These are phyloP conservation scores for Kuraishia cidri DNA, from an alignment of 805 yeast species.

Conservation along the genomic window DNA sequence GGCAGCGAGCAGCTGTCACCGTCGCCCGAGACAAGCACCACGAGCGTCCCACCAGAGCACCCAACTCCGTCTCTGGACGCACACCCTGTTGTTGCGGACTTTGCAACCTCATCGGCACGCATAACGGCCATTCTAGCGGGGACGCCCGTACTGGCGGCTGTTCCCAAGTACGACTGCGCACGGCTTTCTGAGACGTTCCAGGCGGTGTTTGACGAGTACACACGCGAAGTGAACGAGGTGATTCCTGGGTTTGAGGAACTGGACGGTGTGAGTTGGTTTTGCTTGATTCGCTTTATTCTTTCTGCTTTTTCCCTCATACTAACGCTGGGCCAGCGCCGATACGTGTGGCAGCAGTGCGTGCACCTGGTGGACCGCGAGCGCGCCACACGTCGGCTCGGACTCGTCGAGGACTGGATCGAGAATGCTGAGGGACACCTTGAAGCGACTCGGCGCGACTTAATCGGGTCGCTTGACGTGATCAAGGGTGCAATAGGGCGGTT, in stretches of 20 bases:
- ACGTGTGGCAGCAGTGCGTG: background rate
- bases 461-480: background rate
- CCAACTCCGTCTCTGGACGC: too few relatives aligned
- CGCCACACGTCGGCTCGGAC: background rate
- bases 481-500: background rate
- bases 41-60: too few relatives aligned
- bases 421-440: background rate
- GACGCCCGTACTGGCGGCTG: background rate
- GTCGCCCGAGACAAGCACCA: too few relatives aligned
- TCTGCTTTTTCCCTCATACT: too few relatives aligned
- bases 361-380: background rate
- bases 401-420: background rate
- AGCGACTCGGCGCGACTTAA: background rate
- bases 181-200: background rate
- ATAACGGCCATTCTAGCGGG: too few relatives aligned
- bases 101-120: too few relatives aligned
- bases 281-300: too few relatives aligned
- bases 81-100: too few relatives aligned
- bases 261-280: background rate
- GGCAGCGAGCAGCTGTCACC: too few relatives aligned
- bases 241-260: background rate
- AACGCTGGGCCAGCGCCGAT: too few relatives aligned
- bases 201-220: background rate
- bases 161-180: background rate
- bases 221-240: background rate